Evolutionary conservation across 345 rosid genomes (phyloP).

Genomic region (Bruguiera gymnorhiza): DNA sequence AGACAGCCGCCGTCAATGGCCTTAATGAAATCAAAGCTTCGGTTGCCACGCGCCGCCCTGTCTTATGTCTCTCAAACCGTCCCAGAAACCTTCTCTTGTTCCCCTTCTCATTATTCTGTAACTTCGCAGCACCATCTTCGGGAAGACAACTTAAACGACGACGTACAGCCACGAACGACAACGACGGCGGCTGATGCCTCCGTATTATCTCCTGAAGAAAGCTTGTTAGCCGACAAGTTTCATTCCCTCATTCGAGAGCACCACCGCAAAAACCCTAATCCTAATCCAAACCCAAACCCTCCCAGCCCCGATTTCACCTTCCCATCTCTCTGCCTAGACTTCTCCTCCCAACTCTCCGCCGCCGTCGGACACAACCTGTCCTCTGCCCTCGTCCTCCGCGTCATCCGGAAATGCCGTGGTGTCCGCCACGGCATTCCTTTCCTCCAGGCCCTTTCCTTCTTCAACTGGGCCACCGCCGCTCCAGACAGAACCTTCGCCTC

Average conservation of each 20-base stretch:
- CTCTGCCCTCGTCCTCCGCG: constrained; percentile 45
- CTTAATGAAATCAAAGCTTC: constrained; percentile 29
- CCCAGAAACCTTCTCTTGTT: constrained; percentile 16
- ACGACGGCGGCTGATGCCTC: constrained; percentile 5
- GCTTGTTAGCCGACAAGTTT: constrained; percentile 44
- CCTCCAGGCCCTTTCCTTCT: constrained; percentile 64
- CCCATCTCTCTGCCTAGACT: constrained; percentile 58
- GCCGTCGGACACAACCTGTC: constrained; percentile 29
- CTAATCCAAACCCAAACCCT: constrained; percentile 25
- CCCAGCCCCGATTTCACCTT: constrained; percentile 45
- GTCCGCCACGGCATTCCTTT: constrained; percentile 84
- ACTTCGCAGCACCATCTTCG: constrained; percentile 13
- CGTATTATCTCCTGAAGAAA: constrained; percentile 47
- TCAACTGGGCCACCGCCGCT: constrained; percentile 66
- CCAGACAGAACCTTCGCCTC: constrained; percentile 29
- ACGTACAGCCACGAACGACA: constrained; percentile 3
- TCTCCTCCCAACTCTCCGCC: constrained; percentile 54
- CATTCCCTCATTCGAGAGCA: constrained; percentile 72
- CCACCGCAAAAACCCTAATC: constrained; percentile 68
- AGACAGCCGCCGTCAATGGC: constrained; percentile 30
- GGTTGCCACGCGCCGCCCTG: constrained; percentile 9
- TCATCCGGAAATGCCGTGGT: constrained; percentile 57
- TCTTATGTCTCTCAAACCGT: constrained; percentile 22
- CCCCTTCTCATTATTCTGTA: constrained; percentile 11
- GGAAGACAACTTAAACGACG: constrained; percentile 17